A percentile compares a stretch with the other conserved stretches of the same genome.
Conservation (phyloP, 257 asterid species). For the Ballota nigra region DNA sequence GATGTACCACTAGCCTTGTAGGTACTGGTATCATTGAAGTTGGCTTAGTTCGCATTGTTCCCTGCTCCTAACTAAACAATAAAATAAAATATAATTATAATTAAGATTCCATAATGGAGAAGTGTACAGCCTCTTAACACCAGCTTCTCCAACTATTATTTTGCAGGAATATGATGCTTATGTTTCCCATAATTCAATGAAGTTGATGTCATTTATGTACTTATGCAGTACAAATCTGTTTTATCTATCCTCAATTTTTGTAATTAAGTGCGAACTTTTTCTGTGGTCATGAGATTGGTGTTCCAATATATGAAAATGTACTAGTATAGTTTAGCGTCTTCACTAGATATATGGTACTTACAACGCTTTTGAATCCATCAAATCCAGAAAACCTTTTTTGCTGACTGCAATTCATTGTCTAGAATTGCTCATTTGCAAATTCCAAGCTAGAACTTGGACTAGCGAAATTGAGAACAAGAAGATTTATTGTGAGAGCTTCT, state of each 20-base stretch:
- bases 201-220: neutral
- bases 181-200: neutral
- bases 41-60: neutral
- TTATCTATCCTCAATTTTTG: neutral
- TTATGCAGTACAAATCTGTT: neutral
- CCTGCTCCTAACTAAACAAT: neutral
- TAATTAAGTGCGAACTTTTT: neutral
- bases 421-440: conserved; percentile 53
- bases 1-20: neutral
- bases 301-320: neutral
- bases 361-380: neutral
- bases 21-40: neutral
- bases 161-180: neutral
- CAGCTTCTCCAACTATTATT: neutral
- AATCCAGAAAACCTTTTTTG: neutral
- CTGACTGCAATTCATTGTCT: conserved; percentile 25
- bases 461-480: conserved; percentile 50
- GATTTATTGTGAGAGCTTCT: conserved; percentile 55
- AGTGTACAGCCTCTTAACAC: neutral
- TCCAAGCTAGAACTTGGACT: conserved; percentile 49
- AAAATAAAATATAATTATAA: neutral
- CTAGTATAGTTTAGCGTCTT: conserved; percentile 1
- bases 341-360: neutral
- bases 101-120: neutral
- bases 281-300: neutral